phyloP scores from a whole-genome alignment of 805 yeast genomes.

The Brettanomyces custersianus region DNA sequence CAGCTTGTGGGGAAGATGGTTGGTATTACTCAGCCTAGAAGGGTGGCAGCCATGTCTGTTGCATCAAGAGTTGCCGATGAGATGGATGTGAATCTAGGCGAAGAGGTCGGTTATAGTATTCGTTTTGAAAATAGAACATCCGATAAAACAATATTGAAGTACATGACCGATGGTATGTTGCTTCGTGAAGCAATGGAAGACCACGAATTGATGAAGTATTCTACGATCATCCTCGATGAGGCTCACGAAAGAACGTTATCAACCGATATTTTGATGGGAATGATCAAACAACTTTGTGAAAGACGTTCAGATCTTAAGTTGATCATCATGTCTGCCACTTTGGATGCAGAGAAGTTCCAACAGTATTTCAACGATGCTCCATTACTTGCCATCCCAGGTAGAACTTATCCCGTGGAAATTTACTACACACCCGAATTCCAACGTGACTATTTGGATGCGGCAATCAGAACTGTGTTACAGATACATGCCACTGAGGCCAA shows the following conservation, averaged over 20 bases:
- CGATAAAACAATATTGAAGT: slow-evolving; percentile 73
- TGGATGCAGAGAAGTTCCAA: slow-evolving; percentile 96
- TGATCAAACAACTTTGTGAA: slow-evolving; percentile 69
- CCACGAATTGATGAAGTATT: slow-evolving; percentile 68
- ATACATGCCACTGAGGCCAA: slow-evolving; percentile 94
- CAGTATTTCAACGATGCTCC: slow-evolving; percentile 86
- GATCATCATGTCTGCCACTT: slow-evolving; percentile 94
- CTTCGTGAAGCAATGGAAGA: slow-evolving; percentile 97
- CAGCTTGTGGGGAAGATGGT: slow-evolving; percentile 76
- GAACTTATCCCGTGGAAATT: slow-evolving; percentile 95
- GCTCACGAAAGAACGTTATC: slow-evolving; percentile 97
- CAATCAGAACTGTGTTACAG: slow-evolving; percentile 89
- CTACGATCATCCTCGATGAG: slow-evolving; percentile 91
- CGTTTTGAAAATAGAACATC: slow-evolving; percentile 89
- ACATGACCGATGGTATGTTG: slow-evolving; percentile 99
- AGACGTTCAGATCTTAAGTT: slow-evolving; percentile 85
- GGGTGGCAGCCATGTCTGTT: slow-evolving; percentile 98
- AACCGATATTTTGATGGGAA: slow-evolving; percentile 94
- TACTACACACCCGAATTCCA: slow-evolving; percentile 96
- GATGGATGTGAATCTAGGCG: slow-evolving; percentile 88
- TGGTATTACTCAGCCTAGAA: slow-evolving; percentile 94
- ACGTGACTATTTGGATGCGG: slow-evolving; percentile 89
- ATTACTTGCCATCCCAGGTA: slow-evolving; percentile 90
- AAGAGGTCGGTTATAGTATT: slow-evolving; percentile 91
- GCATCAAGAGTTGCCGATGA: slow-evolving; percentile 97